Evolutionary conservation across 2,329 filamentous ascomycete genomes (phyloP).

Genomic region (Triangularia verruculosa): DNA sequence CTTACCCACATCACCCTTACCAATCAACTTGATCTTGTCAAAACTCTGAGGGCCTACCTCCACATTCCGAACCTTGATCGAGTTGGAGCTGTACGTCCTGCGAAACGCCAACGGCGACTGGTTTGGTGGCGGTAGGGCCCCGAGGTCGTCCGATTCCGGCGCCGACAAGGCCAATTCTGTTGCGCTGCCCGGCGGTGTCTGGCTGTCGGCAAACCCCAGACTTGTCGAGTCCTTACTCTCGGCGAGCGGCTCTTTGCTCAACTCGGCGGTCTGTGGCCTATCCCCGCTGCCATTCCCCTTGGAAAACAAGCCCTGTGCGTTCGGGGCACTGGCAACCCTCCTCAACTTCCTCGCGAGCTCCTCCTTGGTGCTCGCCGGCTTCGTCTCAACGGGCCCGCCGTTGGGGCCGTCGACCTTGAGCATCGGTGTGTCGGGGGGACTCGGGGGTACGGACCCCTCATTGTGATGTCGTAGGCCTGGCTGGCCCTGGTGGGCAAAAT

Average conservation of each 20-base stretch:
- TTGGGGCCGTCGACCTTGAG: conserved; percentile 69
- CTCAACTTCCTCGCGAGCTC: conserved; percentile 90
- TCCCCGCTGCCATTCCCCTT: conserved; percentile 45
- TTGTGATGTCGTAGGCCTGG: conserved; percentile 93
- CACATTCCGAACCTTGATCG: conserved; percentile 96
- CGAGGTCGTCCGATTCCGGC: conserved; percentile 50
- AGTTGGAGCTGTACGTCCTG: conserved; percentile 97
- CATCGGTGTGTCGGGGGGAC: conserved; percentile 84
- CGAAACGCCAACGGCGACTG: conserved; percentile 75
- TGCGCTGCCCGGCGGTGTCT: conserved; percentile 39
- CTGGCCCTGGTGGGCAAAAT: conserved; percentile 94
- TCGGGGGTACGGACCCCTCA: conserved; percentile 86
- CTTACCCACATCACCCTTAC: conserved; percentile 97
- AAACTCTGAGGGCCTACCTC: conserved; percentile 95
- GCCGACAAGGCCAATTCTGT: conserved; percentile 32
- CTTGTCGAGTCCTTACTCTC: conserved; percentile 51
- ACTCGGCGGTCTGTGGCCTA: conserved; percentile 78
- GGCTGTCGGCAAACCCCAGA: conserved; percentile 46
- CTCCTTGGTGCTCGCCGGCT: conserved; percentile 80
- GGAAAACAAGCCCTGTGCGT: conserved; percentile 87
- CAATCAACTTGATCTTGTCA: conserved; percentile 99
- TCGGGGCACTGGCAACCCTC: conserved; percentile 92
- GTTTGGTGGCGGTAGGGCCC: conserved; percentile 64
- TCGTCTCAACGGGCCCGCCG: conserved; percentile 58
- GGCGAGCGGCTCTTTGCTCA: conserved; percentile 75